Percentiles rank a stretch among this genome's conserved stretches.
Conservation (phyloP, 768 basidiomycete genomes). For the Hericium rajendrae region DNA sequence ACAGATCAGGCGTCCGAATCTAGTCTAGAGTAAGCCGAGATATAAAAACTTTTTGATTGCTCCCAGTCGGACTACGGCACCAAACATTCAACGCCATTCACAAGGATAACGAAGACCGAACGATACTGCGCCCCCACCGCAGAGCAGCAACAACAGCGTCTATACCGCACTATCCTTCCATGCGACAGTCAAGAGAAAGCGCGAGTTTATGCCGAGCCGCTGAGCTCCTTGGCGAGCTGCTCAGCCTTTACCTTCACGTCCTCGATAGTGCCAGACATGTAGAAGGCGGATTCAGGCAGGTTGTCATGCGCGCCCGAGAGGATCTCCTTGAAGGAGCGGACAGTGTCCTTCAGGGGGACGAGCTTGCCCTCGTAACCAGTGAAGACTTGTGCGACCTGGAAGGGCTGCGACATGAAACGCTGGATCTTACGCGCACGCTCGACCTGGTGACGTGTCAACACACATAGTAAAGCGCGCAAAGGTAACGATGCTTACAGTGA, state of each 20-base stretch:
- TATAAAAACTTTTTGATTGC: neutral
- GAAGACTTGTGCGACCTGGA: slow-evolving; percentile 99
- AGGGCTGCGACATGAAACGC: slow-evolving; percentile 99
- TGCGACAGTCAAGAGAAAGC: slow-evolving; percentile 1
- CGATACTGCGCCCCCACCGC: neutral
- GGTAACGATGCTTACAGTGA: slow-evolving; percentile 57
- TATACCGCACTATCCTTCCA: neutral
- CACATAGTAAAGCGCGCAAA: neutral
- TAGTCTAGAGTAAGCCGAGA: neutral
- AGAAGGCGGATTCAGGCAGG: slow-evolving; percentile 95
- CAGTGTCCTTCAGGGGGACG: slow-evolving; percentile 90
- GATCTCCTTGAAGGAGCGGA: slow-evolving; percentile 98
- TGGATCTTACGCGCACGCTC: slow-evolving; percentile 98
- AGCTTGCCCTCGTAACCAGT: slow-evolving; percentile 98
- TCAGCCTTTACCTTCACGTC: slow-evolving; percentile 97
- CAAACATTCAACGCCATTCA: neutral
- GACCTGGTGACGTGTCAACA: slow-evolving; percentile 42
- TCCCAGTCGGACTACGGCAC: neutral
- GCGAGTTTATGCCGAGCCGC: slow-evolving; percentile 24
- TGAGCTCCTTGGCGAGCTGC: slow-evolving; percentile 93
- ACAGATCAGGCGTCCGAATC: too few relatives aligned
- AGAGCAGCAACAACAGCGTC: neutral
- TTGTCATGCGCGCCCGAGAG: slow-evolving; percentile 80
- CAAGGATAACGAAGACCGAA: neutral
- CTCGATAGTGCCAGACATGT: slow-evolving; percentile 97